Evolutionary conservation across 345 rosid genomes (phyloP).

Genomic region (Carallia brachiata): DNA sequence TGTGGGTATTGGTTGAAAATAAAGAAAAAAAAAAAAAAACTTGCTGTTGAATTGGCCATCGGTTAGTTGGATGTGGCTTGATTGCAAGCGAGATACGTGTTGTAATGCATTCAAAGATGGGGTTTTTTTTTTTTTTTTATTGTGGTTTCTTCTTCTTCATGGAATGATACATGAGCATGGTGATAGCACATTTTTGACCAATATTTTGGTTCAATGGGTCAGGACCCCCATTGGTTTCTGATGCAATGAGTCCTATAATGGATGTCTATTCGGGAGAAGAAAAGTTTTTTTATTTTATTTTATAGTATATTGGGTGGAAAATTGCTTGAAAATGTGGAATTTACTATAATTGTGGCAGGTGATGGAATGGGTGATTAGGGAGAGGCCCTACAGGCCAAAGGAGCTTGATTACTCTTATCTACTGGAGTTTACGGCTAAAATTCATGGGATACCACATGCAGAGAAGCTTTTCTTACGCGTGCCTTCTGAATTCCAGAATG

Average conservation of each 20-base stretch:
- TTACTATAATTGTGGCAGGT: slow-evolving; percentile 40
- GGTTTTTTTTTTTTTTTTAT: no score
- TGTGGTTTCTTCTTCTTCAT: no score
- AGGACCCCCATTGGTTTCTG: no score
- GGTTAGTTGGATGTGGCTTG: no score
- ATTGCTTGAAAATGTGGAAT: background rate
- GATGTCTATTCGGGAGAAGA: background rate
- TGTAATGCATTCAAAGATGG: no score
- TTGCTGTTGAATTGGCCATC: no score
- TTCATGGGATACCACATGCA: slow-evolving; percentile 72
- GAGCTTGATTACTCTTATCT: slow-evolving; percentile 86
- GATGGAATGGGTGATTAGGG: slow-evolving; percentile 95
- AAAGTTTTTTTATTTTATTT: background rate
- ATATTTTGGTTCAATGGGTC: no score
- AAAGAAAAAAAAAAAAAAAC: background rate
- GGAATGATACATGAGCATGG: background rate
- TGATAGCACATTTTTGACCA: no score
- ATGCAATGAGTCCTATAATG: no score
- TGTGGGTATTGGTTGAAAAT: background rate
- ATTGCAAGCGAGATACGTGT: no score
- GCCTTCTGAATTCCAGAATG: slow-evolving; percentile 83
- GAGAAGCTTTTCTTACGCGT: slow-evolving; percentile 66
- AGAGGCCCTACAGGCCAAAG: slow-evolving; percentile 73
- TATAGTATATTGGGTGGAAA: background rate
- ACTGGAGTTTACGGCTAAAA: slow-evolving; percentile 72